Evolutionary conservation across 2,329 filamentous ascomycete species (phyloP).

Genomic region (Rhinocladiella similis): DNA sequence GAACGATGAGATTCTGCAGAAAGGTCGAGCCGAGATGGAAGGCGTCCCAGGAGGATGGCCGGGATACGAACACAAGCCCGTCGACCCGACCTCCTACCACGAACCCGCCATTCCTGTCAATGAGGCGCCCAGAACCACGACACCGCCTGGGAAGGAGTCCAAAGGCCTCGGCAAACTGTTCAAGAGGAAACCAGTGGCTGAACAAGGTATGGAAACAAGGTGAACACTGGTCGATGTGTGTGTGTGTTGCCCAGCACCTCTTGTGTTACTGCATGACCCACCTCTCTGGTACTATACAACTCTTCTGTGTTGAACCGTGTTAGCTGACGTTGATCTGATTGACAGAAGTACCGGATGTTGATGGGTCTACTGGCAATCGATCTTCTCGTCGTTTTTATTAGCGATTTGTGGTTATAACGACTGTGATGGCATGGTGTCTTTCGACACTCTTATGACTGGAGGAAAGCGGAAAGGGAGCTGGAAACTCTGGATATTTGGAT

Average conservation of each 20-base stretch:
- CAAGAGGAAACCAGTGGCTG: conserved; percentile 26
- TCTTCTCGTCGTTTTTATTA: background rate
- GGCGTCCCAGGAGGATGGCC: conserved; percentile 22
- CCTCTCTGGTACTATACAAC: too few relatives aligned
- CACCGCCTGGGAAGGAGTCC: conserved; percentile 3
- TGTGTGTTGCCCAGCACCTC: conserved; percentile 1
- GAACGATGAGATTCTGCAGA: conserved; percentile 23
- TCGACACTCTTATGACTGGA: too few relatives aligned
- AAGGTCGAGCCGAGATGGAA: conserved; percentile 24
- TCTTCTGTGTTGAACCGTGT: too few relatives aligned
- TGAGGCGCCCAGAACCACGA: background rate
- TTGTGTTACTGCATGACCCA: too few relatives aligned
- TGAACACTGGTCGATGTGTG: conserved; percentile 4
- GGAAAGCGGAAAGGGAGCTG: too few relatives aligned
- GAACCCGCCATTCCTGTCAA: background rate
- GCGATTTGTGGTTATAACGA: background rate
- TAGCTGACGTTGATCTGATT: background rate
- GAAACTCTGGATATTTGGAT: too few relatives aligned
- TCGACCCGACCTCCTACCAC: background rate
- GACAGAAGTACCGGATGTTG: background rate
- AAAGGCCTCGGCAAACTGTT: conserved; percentile 20
- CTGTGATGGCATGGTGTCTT: background rate
- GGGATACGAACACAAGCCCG: conserved; percentile 4
- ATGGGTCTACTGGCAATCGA: background rate
- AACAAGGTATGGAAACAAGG: conserved; percentile 20